phyloP scores from a whole-genome alignment of 2,329 filamentous ascomycete genomes.

The Penicillium verrucosum region DNA sequence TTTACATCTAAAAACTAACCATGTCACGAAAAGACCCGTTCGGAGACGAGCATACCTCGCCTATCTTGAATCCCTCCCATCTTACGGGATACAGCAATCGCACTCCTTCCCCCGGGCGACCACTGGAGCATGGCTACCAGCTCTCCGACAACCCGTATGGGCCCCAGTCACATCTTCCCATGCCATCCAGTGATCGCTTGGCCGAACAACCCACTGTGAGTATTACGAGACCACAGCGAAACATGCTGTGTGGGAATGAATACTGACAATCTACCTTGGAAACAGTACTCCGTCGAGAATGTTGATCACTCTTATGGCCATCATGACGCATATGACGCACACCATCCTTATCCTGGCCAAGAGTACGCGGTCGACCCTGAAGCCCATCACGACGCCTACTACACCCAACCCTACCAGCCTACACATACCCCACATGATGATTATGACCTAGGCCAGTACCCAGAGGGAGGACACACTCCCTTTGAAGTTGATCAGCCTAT shows the following conservation, averaged over 20 bases:
- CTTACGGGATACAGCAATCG: slow-evolving; percentile 44
- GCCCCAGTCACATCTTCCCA: slow-evolving; percentile 60
- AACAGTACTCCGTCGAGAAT: slow-evolving; percentile 67
- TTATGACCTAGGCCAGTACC: slow-evolving; percentile 56
- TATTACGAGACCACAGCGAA: slow-evolving; percentile 21
- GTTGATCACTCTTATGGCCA: slow-evolving; percentile 62
- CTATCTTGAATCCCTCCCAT: slow-evolving; percentile 54
- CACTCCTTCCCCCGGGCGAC: slow-evolving; percentile 74
- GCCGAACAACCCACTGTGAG: slow-evolving; percentile 80
- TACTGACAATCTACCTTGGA: slow-evolving; percentile 8
- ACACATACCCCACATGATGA: slow-evolving; percentile 54
- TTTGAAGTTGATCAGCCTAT: slow-evolving; percentile 71
- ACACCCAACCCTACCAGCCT: slow-evolving; percentile 76
- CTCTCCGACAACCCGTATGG: slow-evolving; percentile 74
- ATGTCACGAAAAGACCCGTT: slow-evolving; percentile 36
- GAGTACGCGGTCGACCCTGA: slow-evolving; percentile 79
- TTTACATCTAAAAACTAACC: slow-evolving; percentile 21
- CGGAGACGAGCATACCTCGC: slow-evolving; percentile 41
- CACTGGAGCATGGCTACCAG: slow-evolving; percentile 69
- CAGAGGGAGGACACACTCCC: slow-evolving; percentile 51
- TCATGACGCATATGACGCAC: slow-evolving; percentile 58
- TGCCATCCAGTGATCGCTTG: slow-evolving; percentile 71
- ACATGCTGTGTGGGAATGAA: not conserved
- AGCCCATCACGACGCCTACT: slow-evolving; percentile 83
- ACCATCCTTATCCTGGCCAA: slow-evolving; percentile 53